Evolutionary conservation across 768 basidiomycete species (phyloP).

Genomic region (Russula griseocarnosa): DNA sequence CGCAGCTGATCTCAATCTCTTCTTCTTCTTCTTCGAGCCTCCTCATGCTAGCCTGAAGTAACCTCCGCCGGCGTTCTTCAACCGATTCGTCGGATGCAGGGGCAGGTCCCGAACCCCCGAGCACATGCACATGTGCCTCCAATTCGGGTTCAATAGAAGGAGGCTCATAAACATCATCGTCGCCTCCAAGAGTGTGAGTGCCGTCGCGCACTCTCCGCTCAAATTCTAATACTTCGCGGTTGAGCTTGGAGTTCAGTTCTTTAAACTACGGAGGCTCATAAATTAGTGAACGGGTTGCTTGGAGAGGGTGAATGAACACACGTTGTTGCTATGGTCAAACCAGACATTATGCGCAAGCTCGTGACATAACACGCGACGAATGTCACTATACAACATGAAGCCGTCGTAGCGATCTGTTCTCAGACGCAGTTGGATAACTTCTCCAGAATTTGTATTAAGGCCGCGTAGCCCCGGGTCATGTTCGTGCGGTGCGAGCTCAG

Average conservation of each 20-base stretch:
- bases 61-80: conserved; percentile 53
- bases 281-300: neutral
- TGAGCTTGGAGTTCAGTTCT: conserved; percentile 66
- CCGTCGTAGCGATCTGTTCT: too few relatives aligned
- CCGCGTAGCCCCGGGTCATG: conserved; percentile 65
- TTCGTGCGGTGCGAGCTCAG: conserved; percentile 77
- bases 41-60: conserved; percentile 58
- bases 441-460: conserved; percentile 59
- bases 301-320: conserved; percentile 36
- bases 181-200: conserved; percentile 49
- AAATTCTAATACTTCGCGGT: conserved; percentile 66
- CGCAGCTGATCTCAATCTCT: conserved; percentile 69
- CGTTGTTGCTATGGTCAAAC: conserved; percentile 67
- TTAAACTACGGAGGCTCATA: conserved; percentile 53
- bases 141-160: conserved; percentile 50
- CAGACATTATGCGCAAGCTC: conserved; percentile 59
- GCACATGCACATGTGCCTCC: conserved; percentile 49
- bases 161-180: conserved; percentile 44
- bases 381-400: too few relatives aligned
- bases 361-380: too few relatives aligned
- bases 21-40: conserved; percentile 50
- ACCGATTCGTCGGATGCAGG: conserved; percentile 40
- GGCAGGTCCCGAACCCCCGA: conserved; percentile 39
- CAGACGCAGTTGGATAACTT: conserved; percentile 36
- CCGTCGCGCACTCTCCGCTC: conserved; percentile 52